Evolutionary conservation across 306 rosid species (phyloP).

Genomic region (Coriaria nepalensis): DNA sequence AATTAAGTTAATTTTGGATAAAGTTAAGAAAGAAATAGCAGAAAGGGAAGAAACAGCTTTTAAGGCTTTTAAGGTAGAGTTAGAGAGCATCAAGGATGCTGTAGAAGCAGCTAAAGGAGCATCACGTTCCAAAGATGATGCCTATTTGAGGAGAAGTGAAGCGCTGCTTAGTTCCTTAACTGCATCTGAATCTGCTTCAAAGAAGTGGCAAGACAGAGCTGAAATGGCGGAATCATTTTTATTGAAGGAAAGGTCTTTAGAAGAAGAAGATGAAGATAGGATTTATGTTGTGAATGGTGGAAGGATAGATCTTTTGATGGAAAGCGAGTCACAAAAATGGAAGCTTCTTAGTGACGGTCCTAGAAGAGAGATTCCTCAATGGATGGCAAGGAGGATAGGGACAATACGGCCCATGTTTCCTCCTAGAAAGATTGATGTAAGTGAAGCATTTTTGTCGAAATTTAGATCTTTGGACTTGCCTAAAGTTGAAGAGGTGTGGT

Average conservation of each 20-base stretch:
- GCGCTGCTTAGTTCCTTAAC: constrained; percentile 51
- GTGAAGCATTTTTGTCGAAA: constrained; percentile 43
- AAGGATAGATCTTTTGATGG: constrained; percentile 52
- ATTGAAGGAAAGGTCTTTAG: constrained; percentile 35
- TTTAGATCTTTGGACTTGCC: constrained; percentile 62
- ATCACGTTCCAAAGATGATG: constrained; percentile 34
- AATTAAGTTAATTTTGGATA: constrained; percentile 45
- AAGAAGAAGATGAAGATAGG: constrained; percentile 29
- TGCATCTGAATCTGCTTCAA: constrained; percentile 47
- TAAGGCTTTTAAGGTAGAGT: constrained; percentile 48
- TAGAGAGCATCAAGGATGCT: constrained; percentile 47
- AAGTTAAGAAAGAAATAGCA: constrained; percentile 41
- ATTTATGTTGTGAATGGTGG: constrained; percentile 57
- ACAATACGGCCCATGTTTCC: constrained; percentile 60
- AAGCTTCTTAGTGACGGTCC: constrained; percentile 66
- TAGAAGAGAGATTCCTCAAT: constrained; percentile 69
- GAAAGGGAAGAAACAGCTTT: constrained; percentile 40
- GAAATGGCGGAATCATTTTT: constrained; percentile 49
- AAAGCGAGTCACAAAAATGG: constrained; percentile 58
- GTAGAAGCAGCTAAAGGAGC: constrained; percentile 56
- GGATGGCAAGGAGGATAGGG: constrained; percentile 66
- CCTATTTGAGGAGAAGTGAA: constrained; percentile 56
- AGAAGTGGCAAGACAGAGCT: constrained; percentile 54
- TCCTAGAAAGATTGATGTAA: constrained; percentile 46
- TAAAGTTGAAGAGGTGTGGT: constrained; percentile 55